These are phyloP conservation scores for Phialemoniopsis sp. DNA, from an alignment of 2,329 filamentous ascomycete genomes.

Conservation along the genomic window DNA sequence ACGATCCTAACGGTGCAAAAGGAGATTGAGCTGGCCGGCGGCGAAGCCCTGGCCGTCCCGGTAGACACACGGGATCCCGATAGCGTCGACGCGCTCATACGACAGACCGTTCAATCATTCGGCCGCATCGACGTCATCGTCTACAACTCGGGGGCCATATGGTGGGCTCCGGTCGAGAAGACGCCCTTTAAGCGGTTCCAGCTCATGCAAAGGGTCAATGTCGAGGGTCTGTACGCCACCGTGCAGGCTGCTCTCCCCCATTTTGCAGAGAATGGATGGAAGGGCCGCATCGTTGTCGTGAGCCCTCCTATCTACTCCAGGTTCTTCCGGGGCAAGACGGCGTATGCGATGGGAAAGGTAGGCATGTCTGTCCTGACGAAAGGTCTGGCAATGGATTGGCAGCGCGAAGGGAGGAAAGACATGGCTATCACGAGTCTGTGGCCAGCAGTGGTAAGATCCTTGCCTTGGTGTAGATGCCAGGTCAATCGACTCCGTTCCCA, in stretches of 20 bases:
- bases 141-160: conserved; percentile 84
- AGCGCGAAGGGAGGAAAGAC: conserved; percentile 55
- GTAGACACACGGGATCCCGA: conserved; percentile 67
- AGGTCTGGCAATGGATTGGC: conserved; percentile 78
- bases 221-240: conserved; percentile 70
- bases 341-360: conserved; percentile 75
- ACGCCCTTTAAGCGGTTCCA: conserved; percentile 75
- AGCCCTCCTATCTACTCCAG: conserved; percentile 81
- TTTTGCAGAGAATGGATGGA: conserved; percentile 46
- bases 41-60: conserved; percentile 59
- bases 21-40: conserved; percentile 65
- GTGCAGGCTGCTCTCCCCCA: conserved; percentile 67
- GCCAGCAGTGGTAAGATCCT: conserved; percentile 70
- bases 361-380: conserved; percentile 80
- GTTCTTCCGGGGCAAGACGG: conserved; percentile 82
- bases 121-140: conserved; percentile 68
- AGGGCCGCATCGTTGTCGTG: conserved; percentile 70
- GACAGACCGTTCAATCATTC: conserved; percentile 53
- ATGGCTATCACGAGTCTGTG: conserved; percentile 82
- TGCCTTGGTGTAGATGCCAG: not conserved
- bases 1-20: conserved; percentile 77
- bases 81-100: conserved; percentile 57
- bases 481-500: not conserved
- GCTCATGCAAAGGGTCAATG: conserved; percentile 72
- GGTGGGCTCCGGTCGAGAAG: conserved; percentile 71